A percentile compares a stretch with the other conserved stretches of the same genome.
These are phyloP conservation scores for Mycena capillaripes DNA, from an alignment of 768 basidiomycete species.

Conservation along the genomic window DNA sequence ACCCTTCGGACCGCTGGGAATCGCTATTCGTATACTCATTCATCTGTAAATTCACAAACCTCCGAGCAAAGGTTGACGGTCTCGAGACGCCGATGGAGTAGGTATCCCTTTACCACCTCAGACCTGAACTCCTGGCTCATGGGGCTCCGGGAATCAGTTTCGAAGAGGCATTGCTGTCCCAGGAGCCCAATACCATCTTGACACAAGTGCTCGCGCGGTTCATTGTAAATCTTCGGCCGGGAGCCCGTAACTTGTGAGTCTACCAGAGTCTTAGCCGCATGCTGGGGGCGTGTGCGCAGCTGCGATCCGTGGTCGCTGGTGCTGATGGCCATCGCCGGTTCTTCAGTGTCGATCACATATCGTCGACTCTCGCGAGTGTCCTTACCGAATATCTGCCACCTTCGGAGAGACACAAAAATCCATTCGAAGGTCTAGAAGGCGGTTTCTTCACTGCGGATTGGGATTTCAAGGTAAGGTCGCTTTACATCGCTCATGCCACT, in stretches of 20 bases:
- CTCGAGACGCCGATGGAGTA: slow-evolving; percentile 88
- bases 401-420: slow-evolving; percentile 84
- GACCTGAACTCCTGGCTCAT: slow-evolving; percentile 39
- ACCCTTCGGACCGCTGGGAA: slow-evolving; percentile 91
- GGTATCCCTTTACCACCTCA: slow-evolving; percentile 53
- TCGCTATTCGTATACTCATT: slow-evolving; percentile 88
- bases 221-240: slow-evolving; percentile 85
- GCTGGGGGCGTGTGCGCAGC: slow-evolving; percentile 45
- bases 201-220: slow-evolving; percentile 82
- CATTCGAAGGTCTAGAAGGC: slow-evolving; percentile 73
- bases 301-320: slow-evolving; percentile 45
- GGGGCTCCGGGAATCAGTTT: slow-evolving; percentile 66
- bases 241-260: slow-evolving; percentile 90
- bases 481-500: slow-evolving; percentile 37
- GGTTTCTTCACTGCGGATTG: slow-evolving; percentile 87
- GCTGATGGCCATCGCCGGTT: slow-evolving; percentile 50
- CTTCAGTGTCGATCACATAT: slow-evolving; percentile 84
- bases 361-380: slow-evolving; percentile 77
- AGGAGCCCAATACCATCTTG: slow-evolving; percentile 80
- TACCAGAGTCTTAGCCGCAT: no score
- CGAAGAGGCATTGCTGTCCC: slow-evolving; percentile 82
- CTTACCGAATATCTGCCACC: slow-evolving; percentile 81
- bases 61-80: slow-evolving; percentile 83
- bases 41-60: slow-evolving; percentile 84
- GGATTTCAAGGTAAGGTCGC: slow-evolving; percentile 81